These are phyloP conservation scores for Paspalum vaginatum DNA, from an alignment of 176 grass and related monocot species.

Conservation along the genomic window DNA sequence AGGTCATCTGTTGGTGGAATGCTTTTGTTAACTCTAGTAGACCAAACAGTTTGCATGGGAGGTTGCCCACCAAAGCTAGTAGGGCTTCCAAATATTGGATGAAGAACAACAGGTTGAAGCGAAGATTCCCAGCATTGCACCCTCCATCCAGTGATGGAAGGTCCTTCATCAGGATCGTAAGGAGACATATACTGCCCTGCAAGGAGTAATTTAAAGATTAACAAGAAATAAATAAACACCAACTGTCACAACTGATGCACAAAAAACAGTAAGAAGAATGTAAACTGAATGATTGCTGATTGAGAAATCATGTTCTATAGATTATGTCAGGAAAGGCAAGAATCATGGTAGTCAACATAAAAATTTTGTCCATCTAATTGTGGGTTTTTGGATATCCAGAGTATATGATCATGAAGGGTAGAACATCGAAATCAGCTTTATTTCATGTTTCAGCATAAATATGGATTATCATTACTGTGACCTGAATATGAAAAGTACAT, in stretches of 20 bases:
- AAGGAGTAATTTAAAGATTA: constrained; percentile 30
- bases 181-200: constrained; percentile 99
- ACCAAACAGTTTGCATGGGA: constrained; percentile 98
- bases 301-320: constrained; percentile 5
- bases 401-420: constrained; percentile 18
- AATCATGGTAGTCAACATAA: constrained; percentile 10
- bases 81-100: constrained; percentile 98
- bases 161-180: constrained; percentile 98
- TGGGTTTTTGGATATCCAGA: constrained; percentile 1
- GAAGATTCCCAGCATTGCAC: constrained; percentile 99
- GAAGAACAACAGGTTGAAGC: constrained; percentile 92
- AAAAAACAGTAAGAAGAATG: not conserved
- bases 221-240: constrained; percentile 24
- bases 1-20: constrained; percentile 93
- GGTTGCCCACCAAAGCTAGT: constrained; percentile 73
- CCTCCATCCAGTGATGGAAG: constrained; percentile 97
- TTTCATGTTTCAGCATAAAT: constrained; percentile 14
- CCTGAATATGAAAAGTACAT: constrained; percentile 6
- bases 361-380: not conserved
- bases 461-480: constrained; percentile 4
- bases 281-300: not conserved
- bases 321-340: constrained; percentile 2
- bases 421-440: constrained; percentile 1
- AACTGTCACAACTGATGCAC: not conserved
- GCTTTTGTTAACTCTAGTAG: constrained; percentile 93